Conservation (phyloP, 1,284 basidiomycete genomes). For the Ganoderma leucocontextum region DNA sequence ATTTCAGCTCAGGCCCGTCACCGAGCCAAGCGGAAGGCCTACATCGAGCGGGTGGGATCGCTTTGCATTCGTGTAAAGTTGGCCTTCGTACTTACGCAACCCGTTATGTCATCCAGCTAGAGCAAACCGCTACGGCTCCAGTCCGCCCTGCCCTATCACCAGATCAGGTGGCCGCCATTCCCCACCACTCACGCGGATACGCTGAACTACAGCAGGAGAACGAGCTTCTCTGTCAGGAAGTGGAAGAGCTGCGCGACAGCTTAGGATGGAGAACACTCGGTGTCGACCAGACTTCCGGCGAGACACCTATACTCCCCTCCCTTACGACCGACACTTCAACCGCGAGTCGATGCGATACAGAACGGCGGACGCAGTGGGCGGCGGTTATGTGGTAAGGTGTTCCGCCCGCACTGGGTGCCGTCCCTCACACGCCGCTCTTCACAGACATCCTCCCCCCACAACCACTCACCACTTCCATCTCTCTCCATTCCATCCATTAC, state of each 20-base stretch:
- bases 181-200: constrained; percentile 72
- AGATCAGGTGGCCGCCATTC: constrained; percentile 74
- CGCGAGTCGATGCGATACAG: constrained; percentile 69
- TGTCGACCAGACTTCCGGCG: constrained; percentile 39
- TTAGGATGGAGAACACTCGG: constrained; percentile 45
- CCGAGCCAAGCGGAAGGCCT: constrained; percentile 92
- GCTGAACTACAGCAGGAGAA: constrained; percentile 83
- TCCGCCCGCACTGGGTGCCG: too few relatives aligned
- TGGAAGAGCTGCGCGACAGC: constrained; percentile 72
- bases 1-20: constrained; percentile 84
- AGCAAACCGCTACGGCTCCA: constrained; percentile 85
- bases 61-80: constrained; percentile 19
- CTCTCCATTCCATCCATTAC: constrained; percentile 59
- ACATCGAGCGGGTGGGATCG: constrained; percentile 81
- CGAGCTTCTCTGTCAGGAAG: constrained; percentile 68
- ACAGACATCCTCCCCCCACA: constrained; percentile 18
- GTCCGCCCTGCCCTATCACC: constrained; percentile 69
- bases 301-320: constrained; percentile 24
- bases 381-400: too few relatives aligned
- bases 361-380: constrained; percentile 58
- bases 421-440: too few relatives aligned
- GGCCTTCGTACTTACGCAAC: constrained; percentile 14
- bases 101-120: constrained; percentile 60
- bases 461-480: constrained; percentile 62
- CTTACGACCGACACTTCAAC: constrained; percentile 51